Evolutionary conservation across 257 asterid genomes (phyloP).

Genomic region (Solanum raphanifolium): DNA sequence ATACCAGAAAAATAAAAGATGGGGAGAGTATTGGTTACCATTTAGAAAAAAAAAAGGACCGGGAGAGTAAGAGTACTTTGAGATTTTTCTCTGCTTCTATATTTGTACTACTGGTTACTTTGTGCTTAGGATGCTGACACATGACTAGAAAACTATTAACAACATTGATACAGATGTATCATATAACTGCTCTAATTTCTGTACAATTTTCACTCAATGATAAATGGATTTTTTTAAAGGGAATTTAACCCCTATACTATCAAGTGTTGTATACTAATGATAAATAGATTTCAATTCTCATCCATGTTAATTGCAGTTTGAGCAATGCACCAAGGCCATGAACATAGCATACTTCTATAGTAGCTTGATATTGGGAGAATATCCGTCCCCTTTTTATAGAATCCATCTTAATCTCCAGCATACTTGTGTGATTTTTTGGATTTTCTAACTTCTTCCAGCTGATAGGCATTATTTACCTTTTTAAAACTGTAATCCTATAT

Average conservation of each 20-base stretch:
- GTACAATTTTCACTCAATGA: neutral
- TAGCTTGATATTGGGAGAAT: neutral
- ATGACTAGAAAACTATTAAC: neutral
- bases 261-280: neutral
- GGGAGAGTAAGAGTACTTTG: neutral
- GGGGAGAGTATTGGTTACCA: neutral
- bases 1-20: neutral
- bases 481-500: neutral
- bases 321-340: neutral
- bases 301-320: neutral
- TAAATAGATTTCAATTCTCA: neutral
- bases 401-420: neutral
- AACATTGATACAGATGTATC: neutral
- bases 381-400: neutral
- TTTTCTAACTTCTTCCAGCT: neutral
- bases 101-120: neutral
- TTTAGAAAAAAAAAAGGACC: neutral
- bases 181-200: neutral
- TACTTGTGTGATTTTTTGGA: neutral
- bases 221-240: neutral
- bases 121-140: neutral
- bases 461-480: neutral
- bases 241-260: neutral
- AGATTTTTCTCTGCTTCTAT: neutral
- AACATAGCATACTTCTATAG: neutral